Conservation (phyloP, 208 protist species). For the Histomonas meleagridis region DNA sequence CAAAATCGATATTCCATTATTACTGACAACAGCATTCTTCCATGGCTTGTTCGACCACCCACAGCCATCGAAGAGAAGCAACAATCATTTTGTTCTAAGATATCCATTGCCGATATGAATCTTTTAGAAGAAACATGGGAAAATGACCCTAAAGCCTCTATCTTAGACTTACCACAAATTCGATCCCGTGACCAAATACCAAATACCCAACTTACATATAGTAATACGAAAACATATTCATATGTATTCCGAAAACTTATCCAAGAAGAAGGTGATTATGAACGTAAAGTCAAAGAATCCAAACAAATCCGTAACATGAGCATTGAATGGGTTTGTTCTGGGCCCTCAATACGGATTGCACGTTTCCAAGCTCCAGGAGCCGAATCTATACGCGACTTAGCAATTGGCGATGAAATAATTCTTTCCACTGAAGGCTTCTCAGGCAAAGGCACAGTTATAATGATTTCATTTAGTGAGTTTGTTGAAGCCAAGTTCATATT, state of each 20-base stretch:
- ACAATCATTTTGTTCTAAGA: conserved; percentile 59
- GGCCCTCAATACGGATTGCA: not conserved
- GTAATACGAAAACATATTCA: conserved; percentile 74
- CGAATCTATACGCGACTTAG: not conserved
- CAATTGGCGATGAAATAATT: not conserved
- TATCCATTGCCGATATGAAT: conserved; percentile 54
- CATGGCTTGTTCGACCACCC: conserved; percentile 71
- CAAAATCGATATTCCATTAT: conserved; percentile 73
- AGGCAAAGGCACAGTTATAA: conserved; percentile 55
- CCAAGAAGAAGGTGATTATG: conserved; percentile 71
- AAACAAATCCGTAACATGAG: not conserved
- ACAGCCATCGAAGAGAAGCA: conserved; percentile 69
- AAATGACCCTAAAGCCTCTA: conserved; percentile 47
- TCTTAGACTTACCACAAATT: conserved; percentile 18
- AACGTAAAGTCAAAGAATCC: conserved; percentile 69
- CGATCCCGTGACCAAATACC: not conserved
- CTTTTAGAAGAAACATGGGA: conserved; percentile 58
- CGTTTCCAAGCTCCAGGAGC: not conserved
- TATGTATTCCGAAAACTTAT: conserved; percentile 69
- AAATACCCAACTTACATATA: conserved; percentile 54
- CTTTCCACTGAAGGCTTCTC: not conserved
- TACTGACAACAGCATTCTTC: conserved; percentile 65
- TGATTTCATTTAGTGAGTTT: conserved; percentile 55
- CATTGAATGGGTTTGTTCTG: not conserved
- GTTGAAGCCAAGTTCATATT: conserved; percentile 57